Conservation (phyloP, 1,284 basidiomycete species). For the Cryptococcus amylolentus region DNA sequence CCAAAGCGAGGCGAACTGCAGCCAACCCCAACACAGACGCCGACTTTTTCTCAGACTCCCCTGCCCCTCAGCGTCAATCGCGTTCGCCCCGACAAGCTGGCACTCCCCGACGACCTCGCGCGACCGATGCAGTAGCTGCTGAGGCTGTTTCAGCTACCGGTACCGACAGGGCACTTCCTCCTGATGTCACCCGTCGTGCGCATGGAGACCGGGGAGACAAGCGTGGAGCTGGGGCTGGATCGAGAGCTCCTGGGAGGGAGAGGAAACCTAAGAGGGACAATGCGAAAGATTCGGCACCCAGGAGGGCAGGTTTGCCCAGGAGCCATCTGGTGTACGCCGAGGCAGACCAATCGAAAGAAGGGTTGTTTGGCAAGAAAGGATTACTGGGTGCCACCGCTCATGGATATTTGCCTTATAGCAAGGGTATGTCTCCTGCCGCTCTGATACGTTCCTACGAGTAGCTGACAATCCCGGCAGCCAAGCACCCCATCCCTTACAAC, state of each 20-base stretch:
- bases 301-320: constrained; percentile 8
- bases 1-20: not conserved
- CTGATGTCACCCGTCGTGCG: constrained; percentile 12
- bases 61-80: not conserved
- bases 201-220: not conserved
- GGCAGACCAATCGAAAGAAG: constrained; percentile 12
- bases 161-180: constrained; percentile 6
- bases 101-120: not conserved
- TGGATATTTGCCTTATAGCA: not conserved
- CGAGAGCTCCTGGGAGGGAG: not conserved
- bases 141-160: not conserved
- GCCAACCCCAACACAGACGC: constrained; percentile 5
- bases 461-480: constrained; percentile 4
- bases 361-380: constrained; percentile 14
- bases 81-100: not conserved
- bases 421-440: constrained; percentile 6
- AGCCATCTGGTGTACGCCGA: constrained; percentile 9
- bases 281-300: constrained; percentile 1
- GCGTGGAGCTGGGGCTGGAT: not conserved
- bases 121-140: no score
- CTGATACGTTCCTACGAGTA: not conserved
- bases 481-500: constrained; percentile 3
- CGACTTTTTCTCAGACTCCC: constrained; percentile 12
- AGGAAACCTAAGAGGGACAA: not conserved
- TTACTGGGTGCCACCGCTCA: not conserved